Evolutionary conservation across 208 protist species (phyloP).

Genomic region (Leishmania lainsoni): DNA sequence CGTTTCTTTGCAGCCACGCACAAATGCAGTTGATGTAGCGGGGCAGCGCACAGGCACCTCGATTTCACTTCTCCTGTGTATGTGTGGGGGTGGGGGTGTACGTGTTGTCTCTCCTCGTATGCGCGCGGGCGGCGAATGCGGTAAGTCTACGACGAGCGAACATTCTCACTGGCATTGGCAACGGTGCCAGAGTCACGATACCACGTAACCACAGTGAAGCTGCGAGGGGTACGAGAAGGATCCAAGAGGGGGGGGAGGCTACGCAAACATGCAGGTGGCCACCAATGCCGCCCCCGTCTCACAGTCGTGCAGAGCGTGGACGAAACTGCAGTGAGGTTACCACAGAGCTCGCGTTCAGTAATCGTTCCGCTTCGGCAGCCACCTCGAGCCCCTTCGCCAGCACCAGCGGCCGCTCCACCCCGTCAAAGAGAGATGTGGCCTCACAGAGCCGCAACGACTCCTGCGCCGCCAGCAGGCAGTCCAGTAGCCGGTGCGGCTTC

Average conservation of each 20-base stretch:
- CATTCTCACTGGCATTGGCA: background rate
- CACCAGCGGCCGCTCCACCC: slow-evolving; percentile 48
- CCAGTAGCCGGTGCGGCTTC: slow-evolving; percentile 15
- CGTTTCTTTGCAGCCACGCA: background rate
- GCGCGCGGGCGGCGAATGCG: background rate
- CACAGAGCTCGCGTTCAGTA: slow-evolving; percentile 35
- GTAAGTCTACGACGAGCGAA: background rate
- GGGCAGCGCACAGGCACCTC: background rate
- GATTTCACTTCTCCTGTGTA: background rate
- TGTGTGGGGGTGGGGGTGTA: background rate
- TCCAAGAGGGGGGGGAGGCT: background rate
- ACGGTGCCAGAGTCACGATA: background rate
- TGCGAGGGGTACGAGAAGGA: background rate
- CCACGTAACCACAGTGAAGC: background rate
- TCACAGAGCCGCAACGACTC: slow-evolving; percentile 29
- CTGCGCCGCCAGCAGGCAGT: slow-evolving; percentile 23
- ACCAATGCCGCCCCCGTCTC: background rate
- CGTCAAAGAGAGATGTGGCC: slow-evolving; percentile 41
- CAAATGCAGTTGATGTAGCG: background rate
- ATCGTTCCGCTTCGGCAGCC: slow-evolving; percentile 47
- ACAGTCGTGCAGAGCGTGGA: background rate
- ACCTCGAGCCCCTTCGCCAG: slow-evolving; percentile 49
- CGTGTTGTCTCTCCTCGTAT: background rate
- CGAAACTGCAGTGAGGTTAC: slow-evolving; percentile 56
- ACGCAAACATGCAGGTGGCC: background rate